These are phyloP conservation scores for Ogataea chonburiensis DNA, from an alignment of 805 yeast genomes.

Conservation along the genomic window DNA sequence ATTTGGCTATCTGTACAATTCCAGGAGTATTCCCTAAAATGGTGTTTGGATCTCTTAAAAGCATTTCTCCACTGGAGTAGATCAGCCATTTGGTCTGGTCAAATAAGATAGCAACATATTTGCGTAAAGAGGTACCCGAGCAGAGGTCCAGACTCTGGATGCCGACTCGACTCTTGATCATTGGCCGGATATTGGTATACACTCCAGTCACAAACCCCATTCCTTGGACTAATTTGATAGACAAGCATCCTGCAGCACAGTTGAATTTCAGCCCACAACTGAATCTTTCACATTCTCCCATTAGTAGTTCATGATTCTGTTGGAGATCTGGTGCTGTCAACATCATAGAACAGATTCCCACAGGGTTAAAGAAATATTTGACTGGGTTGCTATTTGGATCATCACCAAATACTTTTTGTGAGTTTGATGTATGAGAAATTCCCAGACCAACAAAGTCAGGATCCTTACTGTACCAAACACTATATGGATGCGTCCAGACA, in stretches of 20 bases:
- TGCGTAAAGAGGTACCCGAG: conserved; percentile 43
- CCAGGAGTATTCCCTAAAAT: conserved; percentile 36
- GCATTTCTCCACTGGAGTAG: conserved; percentile 37
- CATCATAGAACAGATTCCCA: conserved; percentile 61
- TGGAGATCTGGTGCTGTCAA: conserved; percentile 46
- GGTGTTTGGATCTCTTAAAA: conserved; percentile 28
- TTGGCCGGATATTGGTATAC: conserved; percentile 50
- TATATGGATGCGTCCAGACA: conserved; percentile 81
- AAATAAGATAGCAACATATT: conserved; percentile 53
- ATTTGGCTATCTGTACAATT: conserved; percentile 52
- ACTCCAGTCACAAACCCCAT: conserved; percentile 74
- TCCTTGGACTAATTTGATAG: conserved; percentile 72
- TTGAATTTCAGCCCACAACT: conserved; percentile 36
- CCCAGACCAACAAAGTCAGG: conserved; percentile 56
- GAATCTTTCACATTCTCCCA: conserved; percentile 35
- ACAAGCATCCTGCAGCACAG: conserved; percentile 31
- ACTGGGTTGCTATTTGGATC: conserved; percentile 45
- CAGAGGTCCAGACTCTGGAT: conserved; percentile 47
- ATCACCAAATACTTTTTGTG: conserved; percentile 69
- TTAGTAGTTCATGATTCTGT: conserved; percentile 20
- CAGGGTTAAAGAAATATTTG: conserved; percentile 64
- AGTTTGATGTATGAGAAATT: conserved; percentile 56
- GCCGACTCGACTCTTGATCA: conserved; percentile 63
- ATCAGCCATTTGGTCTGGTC: conserved; percentile 66
- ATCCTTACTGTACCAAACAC: conserved; percentile 58